Evolutionary conservation across 495 filamentous ascomycete species (phyloP).

Genomic region (Penicillium riverlandense): DNA sequence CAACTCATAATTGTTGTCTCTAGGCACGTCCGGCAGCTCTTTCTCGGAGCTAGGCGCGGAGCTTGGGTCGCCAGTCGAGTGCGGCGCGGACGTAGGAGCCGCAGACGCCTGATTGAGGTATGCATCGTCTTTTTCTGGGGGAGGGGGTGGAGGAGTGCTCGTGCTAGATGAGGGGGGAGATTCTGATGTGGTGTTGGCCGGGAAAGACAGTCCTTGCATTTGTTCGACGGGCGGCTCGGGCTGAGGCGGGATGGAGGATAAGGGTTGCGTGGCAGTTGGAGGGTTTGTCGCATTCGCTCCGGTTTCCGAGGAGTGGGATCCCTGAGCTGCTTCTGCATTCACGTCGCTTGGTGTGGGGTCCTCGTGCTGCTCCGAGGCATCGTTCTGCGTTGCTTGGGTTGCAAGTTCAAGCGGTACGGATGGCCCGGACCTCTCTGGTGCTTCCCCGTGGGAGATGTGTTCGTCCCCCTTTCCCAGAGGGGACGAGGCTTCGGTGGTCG

Average conservation of each 20-base stretch:
- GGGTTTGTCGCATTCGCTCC: slow-evolving; percentile 1
- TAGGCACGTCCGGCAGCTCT: slow-evolving; percentile 50
- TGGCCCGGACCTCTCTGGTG: slow-evolving; percentile 2
- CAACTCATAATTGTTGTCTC: slow-evolving; percentile 44
- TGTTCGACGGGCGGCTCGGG: slow-evolving; percentile 22
- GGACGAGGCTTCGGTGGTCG: slow-evolving; percentile 23
- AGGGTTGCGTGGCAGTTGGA: slow-evolving; percentile 3
- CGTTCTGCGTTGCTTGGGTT: slow-evolving; percentile 15
- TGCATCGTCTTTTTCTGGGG: slow-evolving; percentile 40
- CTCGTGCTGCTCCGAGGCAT: slow-evolving; percentile 4
- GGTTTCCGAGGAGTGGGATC: slow-evolving; percentile 1
- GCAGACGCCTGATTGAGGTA: slow-evolving; percentile 61
- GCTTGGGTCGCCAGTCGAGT: slow-evolving; percentile 35
- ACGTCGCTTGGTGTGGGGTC: slow-evolving; percentile 7
- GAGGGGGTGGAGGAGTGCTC: slow-evolving; percentile 30
- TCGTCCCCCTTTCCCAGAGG: slow-evolving; percentile 20
- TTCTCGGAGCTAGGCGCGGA: slow-evolving; percentile 36
- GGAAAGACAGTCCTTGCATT: slow-evolving; percentile 31
- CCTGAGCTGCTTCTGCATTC: slow-evolving; percentile 4
- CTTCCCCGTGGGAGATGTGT: slow-evolving; percentile 9
- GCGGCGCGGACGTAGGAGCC: slow-evolving; percentile 46
- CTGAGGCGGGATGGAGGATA: slow-evolving; percentile 7
- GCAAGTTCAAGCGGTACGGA: slow-evolving; percentile 7
- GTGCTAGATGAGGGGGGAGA: slow-evolving; percentile 5
- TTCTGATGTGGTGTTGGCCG: slow-evolving; percentile 12